Percentiles rank a stretch among this genome's conserved stretches.
phyloP scores from a whole-genome alignment of 306 rosid species.

The Benincasa hispida region DNA sequence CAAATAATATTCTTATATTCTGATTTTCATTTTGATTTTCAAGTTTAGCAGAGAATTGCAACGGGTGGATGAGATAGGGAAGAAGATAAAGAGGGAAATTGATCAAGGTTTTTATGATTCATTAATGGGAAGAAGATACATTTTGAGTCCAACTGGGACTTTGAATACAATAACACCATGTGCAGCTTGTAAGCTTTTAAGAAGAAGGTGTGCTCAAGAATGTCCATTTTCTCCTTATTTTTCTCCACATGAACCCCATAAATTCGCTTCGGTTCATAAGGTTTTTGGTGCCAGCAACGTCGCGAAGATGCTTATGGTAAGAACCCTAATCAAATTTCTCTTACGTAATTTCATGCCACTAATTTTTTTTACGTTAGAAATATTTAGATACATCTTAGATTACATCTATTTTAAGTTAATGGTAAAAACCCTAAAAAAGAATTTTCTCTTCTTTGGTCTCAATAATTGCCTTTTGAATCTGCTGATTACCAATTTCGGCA shows the following conservation, averaged over 20 bases:
- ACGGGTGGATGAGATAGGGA: constrained; percentile 70
- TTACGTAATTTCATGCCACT: no score
- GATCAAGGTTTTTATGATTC: constrained; percentile 7
- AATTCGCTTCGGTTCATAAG: constrained; percentile 93
- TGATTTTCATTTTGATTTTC: not conserved
- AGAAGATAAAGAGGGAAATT: constrained; percentile 72
- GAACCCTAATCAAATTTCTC: not conserved
- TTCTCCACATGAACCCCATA: constrained; percentile 95
- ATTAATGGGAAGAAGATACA: constrained; percentile 28
- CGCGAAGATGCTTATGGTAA: constrained; percentile 90
- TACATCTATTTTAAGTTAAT: no score
- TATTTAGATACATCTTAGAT: no score
- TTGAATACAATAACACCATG: constrained; percentile 89
- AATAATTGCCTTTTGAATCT: not conserved
- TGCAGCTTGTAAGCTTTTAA: constrained; percentile 87
- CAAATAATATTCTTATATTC: no score
- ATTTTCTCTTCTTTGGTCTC: not conserved
- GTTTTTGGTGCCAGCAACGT: constrained; percentile 98
- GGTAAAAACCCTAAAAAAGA: constrained; percentile 31
- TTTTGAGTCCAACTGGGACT: constrained; percentile 79
- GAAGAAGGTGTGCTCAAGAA: constrained; percentile 93
- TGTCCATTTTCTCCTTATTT: constrained; percentile 96
- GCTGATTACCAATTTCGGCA: not conserved
- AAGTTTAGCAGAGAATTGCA: constrained; percentile 13
- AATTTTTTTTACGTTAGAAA: no score